phyloP scores from a whole-genome alignment of 345 rosid species.

The Rubroshorea leprosula region DNA sequence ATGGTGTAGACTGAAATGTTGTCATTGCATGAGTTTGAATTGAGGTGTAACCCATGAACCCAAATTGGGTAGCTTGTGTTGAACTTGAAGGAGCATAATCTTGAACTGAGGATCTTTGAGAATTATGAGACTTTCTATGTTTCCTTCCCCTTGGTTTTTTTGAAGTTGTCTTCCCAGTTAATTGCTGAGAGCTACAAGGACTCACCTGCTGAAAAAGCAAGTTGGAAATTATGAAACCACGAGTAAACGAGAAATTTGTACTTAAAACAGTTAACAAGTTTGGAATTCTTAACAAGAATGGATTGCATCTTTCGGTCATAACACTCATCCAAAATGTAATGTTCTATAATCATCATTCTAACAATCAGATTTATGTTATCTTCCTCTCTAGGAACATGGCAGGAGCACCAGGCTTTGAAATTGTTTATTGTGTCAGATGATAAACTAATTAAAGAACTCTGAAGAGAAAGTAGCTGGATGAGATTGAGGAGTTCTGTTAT shows the following conservation, averaged over 20 bases:
- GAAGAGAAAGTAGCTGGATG: too few species aligned
- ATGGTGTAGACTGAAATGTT: conserved; percentile 23
- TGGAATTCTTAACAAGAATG: too few species aligned
- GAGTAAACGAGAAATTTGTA: conserved; percentile 9
- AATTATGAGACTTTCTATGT: conserved; percentile 19
- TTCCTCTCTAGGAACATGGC: too few species aligned
- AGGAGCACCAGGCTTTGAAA: too few species aligned
- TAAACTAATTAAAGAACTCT: too few species aligned
- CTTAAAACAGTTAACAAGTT: background rate
- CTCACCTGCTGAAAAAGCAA: conserved; percentile 20
- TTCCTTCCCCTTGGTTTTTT: conserved; percentile 31
- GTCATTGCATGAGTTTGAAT: conserved; percentile 26
- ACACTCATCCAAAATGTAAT: too few species aligned
- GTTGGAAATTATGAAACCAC: too few species aligned
- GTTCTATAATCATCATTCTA: too few species aligned
- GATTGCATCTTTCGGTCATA: too few species aligned
- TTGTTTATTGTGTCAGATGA: too few species aligned
- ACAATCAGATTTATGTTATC: too few species aligned
- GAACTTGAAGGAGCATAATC: conserved; percentile 14
- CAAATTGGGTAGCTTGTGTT: conserved; percentile 24
- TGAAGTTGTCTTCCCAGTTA: conserved; percentile 20
- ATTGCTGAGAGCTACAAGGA: conserved; percentile 17
- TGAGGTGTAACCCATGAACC: conserved; percentile 25
- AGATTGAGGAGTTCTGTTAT: too few species aligned
- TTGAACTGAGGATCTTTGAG: conserved; percentile 19